Evolutionary conservation across 768 basidiomycete genomes (phyloP), one percentile per base, ranked within the genome.

Genomic region (Symmetrospora coprosmae): DNA sequence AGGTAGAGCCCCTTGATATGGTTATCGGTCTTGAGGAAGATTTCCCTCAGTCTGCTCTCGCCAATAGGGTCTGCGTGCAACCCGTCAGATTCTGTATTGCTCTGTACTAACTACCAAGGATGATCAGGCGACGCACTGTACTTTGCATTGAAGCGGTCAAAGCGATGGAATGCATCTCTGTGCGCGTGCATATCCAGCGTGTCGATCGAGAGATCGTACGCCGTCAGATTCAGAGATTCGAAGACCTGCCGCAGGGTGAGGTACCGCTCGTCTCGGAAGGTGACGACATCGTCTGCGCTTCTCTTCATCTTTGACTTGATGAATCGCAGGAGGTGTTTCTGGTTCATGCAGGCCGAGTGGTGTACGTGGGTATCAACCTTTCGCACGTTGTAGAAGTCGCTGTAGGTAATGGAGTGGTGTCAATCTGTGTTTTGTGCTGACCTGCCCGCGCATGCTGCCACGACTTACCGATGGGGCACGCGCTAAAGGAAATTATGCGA

Each of bases 141-240:
- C 73, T 96, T 89, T 40, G 94, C 76, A 67, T 97, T 97, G 75
- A 97, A 97, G 70, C 63, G 48, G 50, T 66, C 94, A 70, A 94
- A 97, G 14, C 94, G 85, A 72, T 99, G 92, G 78, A 99, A 97
- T 1, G 90, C 87, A 69, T 94, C 91, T 65, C 87, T 85, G 72
- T 99, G 92, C 0, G 92, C 94, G 65, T 97, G 94, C 94, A 99
- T 99, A 70, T 99, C 94, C 38, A 99, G 80, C 2, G 94, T 99
- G 70, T 99, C 94, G 70, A 99, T 97, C 11, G 90, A 94, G 33
- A 99, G 79, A 66, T 99, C 94, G 72, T 99, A 99, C 1, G 94
- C 92, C 0, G 86, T 91, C 38, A 99, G 76, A 66, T 91, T 83
- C 28, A 99, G 80, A 13, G 88, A 91, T 69, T 94, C 80, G 74